A percentile compares a stretch with the other conserved stretches of the same genome.
Evolutionary conservation across 768 basidiomycete genomes (phyloP).

Genomic region (Tylopilus rubrobrunneus): DNA sequence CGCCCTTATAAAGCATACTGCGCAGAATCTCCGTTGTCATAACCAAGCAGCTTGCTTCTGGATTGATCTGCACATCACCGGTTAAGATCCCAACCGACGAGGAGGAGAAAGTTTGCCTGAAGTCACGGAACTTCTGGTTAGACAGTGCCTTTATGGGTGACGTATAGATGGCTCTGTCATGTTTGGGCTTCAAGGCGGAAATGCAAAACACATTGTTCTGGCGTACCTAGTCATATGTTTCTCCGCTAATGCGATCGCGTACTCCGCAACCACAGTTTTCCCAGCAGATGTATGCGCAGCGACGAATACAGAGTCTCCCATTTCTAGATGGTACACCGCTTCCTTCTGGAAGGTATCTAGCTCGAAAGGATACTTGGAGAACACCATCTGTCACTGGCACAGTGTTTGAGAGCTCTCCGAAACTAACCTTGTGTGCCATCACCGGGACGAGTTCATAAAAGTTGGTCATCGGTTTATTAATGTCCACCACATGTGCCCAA

Average conservation of each 20-base stretch:
- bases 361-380: constrained; percentile 94
- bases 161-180: constrained; percentile 88
- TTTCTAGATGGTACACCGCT: constrained; percentile 95
- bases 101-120: constrained; percentile 93
- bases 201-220: constrained; percentile 10
- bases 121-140: constrained; percentile 98
- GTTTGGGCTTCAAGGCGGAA: constrained; percentile 6
- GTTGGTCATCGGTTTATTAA: constrained; percentile 84
- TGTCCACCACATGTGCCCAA: constrained; percentile 97
- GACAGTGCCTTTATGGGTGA: constrained; percentile 98
- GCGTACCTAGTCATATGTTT: constrained; percentile 97
- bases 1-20: constrained; percentile 98
- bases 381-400: constrained; percentile 4
- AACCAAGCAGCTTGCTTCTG: constrained; percentile 93
- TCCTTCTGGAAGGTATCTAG: constrained; percentile 99
- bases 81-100: constrained; percentile 93
- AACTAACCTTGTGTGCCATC: constrained; percentile 84
- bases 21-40: constrained; percentile 98
- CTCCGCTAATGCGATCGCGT: constrained; percentile 93
- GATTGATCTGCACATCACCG: constrained; percentile 98
- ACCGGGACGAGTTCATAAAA: constrained; percentile 92
- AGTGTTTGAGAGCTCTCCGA: neutral
- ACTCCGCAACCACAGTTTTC: constrained; percentile 98
- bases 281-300: constrained; percentile 99
- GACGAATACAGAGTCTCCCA: constrained; percentile 98